Conservation (phyloP, 148 eudicot species). For the Selenicereus undatus region DNA sequence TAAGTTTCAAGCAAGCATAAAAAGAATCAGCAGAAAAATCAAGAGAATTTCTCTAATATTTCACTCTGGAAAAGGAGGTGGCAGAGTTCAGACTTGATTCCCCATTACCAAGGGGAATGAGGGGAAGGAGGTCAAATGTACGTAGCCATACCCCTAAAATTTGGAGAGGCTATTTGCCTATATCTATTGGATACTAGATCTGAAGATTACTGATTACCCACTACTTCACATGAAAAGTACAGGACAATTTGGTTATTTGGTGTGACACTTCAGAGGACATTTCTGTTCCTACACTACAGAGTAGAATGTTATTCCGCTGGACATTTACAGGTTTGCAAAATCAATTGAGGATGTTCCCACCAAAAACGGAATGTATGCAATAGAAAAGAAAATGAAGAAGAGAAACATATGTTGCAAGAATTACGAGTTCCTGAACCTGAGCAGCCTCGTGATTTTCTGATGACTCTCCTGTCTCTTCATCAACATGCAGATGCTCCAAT, state of each 20-base stretch:
- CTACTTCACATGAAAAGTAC: background rate
- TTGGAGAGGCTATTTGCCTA: background rate
- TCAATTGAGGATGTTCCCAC: background rate
- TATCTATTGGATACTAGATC: no score
- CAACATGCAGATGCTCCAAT: slow-evolving; percentile 44
- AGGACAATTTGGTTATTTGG: no score
- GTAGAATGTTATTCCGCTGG: background rate
- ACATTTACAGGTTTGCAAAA: background rate
- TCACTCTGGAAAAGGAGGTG: no score
- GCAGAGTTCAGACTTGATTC: no score
- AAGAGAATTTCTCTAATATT: no score
- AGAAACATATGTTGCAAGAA: background rate
- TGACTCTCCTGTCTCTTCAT: slow-evolving; percentile 27
- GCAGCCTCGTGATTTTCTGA: slow-evolving; percentile 22
- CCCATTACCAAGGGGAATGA: no score
- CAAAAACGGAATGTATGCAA: background rate
- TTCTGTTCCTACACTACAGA: background rate
- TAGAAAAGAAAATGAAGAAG: background rate
- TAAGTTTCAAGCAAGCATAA: background rate
- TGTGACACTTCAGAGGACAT: background rate
- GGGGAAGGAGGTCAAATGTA: background rate
- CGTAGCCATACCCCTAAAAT: background rate
- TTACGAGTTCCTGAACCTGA: slow-evolving; percentile 18
- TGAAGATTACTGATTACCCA: background rate
- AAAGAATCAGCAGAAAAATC: no score